Evolutionary conservation across 345 rosid species (phyloP), one percentile per base, ranked within the genome.

Genomic region (Brassica carinata): DNA sequence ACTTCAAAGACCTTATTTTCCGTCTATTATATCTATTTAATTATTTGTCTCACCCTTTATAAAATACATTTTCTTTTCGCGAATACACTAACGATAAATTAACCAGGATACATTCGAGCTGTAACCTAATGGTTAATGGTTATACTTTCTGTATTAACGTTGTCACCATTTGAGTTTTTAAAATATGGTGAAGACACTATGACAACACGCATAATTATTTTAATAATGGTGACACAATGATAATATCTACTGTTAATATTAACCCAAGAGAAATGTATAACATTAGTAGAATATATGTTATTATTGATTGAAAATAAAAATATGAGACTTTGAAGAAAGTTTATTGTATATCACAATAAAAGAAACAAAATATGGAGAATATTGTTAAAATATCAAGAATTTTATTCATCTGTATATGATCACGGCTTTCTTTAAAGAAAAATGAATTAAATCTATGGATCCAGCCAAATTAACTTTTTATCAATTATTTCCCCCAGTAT

Each of bases 391-490:
- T 27, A 62, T 27, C 7, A 61, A 10, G 66, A 61, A 62, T 11
- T 4, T 62, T 13, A 13, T 6, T 64, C 67, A 30, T 64, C 38
- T 64, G 19, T n/a, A 65, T 33, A 15, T 65, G 45, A 7, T 33
- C 69, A 64, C 19, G 17, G 15, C 4, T 13, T 59, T 63, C 18
- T 27, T 63, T 2, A 62, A 62, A 8, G 31, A 61, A 61, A 26
- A 26, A 9, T 26, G 15, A 26, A n/a, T 64, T 67, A 70, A 72
- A 58, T 66, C 36, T 57, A 7, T 78, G 72, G 72, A 71, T 65
- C 67, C 34, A 72, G 10, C 33, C 7, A 57, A 27, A 11, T 11
- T 2, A 11, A 26, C 7, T 1, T 62, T 40, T 34, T 8, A 19
- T 15, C 18, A 30, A 64, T 29, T 27, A 26, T 64, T 64, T 23